Conservation (phyloP, 1,284 basidiomycete genomes). For the Leccinum laetum region DNA sequence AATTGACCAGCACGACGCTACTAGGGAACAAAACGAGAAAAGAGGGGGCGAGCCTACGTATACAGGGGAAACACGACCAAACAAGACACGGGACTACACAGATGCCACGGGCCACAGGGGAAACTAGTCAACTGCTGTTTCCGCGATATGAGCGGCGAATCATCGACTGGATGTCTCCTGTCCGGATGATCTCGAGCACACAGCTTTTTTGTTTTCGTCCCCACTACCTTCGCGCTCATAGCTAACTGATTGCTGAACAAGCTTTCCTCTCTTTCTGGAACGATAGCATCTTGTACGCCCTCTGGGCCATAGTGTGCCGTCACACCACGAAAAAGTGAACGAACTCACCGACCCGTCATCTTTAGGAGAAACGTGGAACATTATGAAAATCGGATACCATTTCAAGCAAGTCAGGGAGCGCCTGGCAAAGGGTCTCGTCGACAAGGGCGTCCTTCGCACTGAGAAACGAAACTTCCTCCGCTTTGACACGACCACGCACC, state of each 20-base stretch:
- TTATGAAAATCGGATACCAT: slow-evolving; percentile 98
- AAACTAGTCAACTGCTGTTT: slow-evolving; percentile 4
- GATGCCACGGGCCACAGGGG: no score
- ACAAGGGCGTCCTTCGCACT: slow-evolving; percentile 96
- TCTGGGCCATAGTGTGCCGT: slow-evolving; percentile 43
- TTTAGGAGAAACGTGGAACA: slow-evolving; percentile 97
- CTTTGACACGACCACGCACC: slow-evolving; percentile 99
- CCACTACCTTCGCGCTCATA: slow-evolving; percentile 26
- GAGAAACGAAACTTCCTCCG: slow-evolving; percentile 97
- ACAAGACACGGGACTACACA: no score
- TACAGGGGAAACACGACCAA: no score
- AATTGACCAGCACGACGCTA: no score
- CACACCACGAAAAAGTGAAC: neutral
- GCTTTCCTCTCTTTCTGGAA: slow-evolving; percentile 99
- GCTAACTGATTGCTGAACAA: slow-evolving; percentile 41
- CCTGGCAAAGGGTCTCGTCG: slow-evolving; percentile 95
- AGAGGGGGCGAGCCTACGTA: no score
- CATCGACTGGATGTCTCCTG: neutral
- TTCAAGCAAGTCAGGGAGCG: slow-evolving; percentile 97
- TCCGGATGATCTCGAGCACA: slow-evolving; percentile 7
- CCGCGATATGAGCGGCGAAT: slow-evolving; percentile 16
- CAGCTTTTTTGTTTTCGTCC: neutral
- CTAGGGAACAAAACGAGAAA: no score
- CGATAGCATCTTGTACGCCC: slow-evolving; percentile 96
- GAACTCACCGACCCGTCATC: slow-evolving; percentile 1